phyloP scores from a whole-genome alignment of 2,329 filamentous ascomycete genomes.

The Thielaviopsis punctulata region DNA sequence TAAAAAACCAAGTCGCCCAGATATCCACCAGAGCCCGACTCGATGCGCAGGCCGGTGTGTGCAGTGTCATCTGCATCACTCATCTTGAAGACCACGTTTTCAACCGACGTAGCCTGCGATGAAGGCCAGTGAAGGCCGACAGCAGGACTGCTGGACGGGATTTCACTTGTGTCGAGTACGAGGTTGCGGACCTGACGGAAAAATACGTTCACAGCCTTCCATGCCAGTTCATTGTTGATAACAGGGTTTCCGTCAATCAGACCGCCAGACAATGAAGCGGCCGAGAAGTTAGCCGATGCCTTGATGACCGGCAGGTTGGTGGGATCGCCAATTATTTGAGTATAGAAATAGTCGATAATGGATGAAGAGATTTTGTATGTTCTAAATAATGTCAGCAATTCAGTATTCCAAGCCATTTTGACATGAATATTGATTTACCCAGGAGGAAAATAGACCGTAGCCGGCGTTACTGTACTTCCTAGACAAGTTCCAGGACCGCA shows the following conservation, averaged over 20 bases:
- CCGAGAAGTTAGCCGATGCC: conserved; percentile 30
- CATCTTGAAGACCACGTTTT: conserved; percentile 39
- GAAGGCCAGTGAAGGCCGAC: conserved; percentile 52
- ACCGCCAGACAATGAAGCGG: conserved; percentile 17
- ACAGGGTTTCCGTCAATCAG: conserved; percentile 33
- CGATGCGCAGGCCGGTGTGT: conserved; percentile 43
- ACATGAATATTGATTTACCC: conserved; percentile 16
- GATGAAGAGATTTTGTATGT: conserved; percentile 57
- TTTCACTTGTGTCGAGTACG: conserved; percentile 34
- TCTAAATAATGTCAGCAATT: conserved; percentile 13
- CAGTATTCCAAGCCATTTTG: background rate
- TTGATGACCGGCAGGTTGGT: conserved; percentile 37
- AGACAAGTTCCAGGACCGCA: conserved; percentile 21
- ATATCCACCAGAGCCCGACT: conserved; percentile 47
- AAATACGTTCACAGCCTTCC: conserved; percentile 40
- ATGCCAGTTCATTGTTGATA: conserved; percentile 26
- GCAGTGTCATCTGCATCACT: conserved; percentile 27
- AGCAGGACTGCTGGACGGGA: conserved; percentile 27
- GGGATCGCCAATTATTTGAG: conserved; percentile 59
- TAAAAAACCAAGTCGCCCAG: conserved; percentile 54
- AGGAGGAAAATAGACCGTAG: conserved; percentile 22
- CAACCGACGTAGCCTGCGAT: conserved; percentile 42
- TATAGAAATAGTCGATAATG: conserved; percentile 63
- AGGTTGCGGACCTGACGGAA: conserved; percentile 42
- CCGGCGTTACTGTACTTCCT: conserved; percentile 20